A percentile compares a stretch with the other conserved stretches of the same genome.
Evolutionary conservation across 768 basidiomycete species (phyloP).

Genomic region (Russula emetica): DNA sequence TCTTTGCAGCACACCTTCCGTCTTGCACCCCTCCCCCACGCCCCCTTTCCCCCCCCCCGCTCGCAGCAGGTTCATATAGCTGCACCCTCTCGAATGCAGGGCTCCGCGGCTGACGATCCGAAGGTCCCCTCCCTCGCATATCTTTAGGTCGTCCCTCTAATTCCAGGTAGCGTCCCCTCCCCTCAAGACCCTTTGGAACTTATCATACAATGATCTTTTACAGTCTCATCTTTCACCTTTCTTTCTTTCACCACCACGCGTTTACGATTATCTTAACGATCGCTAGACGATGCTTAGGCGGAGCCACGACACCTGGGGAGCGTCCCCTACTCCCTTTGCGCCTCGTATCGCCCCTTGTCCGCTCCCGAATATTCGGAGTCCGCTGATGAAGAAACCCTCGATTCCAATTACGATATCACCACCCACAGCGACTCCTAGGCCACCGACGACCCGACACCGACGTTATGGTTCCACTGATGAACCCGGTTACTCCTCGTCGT

Average conservation of each 20-base stretch:
- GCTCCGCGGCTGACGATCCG: slow-evolving; percentile 23
- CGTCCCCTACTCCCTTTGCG: slow-evolving; percentile 11
- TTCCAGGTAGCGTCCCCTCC: slow-evolving; percentile 11
- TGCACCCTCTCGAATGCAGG: slow-evolving; percentile 23
- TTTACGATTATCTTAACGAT: slow-evolving; percentile 22
- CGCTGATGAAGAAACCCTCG: not conserved
- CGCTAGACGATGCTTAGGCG: slow-evolving; percentile 17
- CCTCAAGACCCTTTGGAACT: slow-evolving; percentile 1
- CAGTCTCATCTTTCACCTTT: slow-evolving; percentile 7
- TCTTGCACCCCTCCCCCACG: slow-evolving; percentile 16
- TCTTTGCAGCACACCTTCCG: not conserved
- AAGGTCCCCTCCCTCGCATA: slow-evolving; percentile 5
- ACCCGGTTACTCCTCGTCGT: slow-evolving; percentile 22
- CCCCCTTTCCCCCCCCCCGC: slow-evolving; percentile 11
- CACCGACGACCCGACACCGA: slow-evolving; percentile 4
- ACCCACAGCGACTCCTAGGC: not conserved
- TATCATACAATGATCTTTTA: not conserved
- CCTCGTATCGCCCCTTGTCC: slow-evolving; percentile 26
- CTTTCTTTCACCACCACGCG: not conserved
- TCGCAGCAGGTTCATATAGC: slow-evolving; percentile 27
- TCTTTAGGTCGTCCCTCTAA: slow-evolving; percentile 8
- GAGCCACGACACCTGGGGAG: not conserved
- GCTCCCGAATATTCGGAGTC: slow-evolving; percentile 18
- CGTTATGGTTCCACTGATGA: slow-evolving; percentile 10
- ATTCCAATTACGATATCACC: slow-evolving; percentile 3